Evolutionary conservation across 1,139 yeast genomes (phyloP).

Genomic region (Meyerozyma elateridarum): DNA sequence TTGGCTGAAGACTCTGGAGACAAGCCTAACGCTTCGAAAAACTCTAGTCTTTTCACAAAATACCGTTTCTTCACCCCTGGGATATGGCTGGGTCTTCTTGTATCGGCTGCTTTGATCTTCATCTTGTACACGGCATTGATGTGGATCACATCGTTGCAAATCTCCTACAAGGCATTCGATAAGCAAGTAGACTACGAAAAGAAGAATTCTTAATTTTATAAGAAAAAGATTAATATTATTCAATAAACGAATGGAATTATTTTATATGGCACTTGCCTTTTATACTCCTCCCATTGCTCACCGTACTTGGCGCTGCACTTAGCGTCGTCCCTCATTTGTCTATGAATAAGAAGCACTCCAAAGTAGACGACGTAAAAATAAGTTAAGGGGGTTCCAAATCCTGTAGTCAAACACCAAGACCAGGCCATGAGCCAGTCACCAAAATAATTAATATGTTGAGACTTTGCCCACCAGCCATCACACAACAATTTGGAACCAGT

Average conservation of each 20-base stretch:
- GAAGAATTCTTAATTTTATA: conserved; percentile 48
- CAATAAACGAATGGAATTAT: conserved; percentile 85
- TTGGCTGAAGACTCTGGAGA: conserved; percentile 10
- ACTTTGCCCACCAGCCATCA: conserved; percentile 95
- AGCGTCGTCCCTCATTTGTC: conserved; percentile 88
- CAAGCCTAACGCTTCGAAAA: conserved; percentile 5
- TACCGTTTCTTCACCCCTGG: conserved; percentile 51
- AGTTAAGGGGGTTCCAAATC: conserved; percentile 74
- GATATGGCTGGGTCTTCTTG: conserved; percentile 62
- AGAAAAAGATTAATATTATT: too few relatives aligned
- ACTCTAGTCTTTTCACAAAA: conserved; percentile 29
- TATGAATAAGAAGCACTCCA: conserved; percentile 73
- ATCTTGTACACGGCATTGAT: conserved; percentile 51
- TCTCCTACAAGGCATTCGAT: conserved; percentile 69
- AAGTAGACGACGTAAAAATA: conserved; percentile 85
- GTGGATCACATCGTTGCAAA: conserved; percentile 60
- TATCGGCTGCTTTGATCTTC: conserved; percentile 47
- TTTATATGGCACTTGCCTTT: conserved; percentile 75
- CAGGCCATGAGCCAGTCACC: conserved; percentile 94
- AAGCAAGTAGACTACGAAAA: conserved; percentile 60
- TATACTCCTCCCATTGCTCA: conserved; percentile 78
- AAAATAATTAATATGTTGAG: conserved; percentile 90
- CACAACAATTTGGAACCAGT: conserved; percentile 77
- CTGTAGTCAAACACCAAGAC: conserved; percentile 92
- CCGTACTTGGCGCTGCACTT: conserved; percentile 88